A percentile compares a stretch with the other conserved stretches of the same genome.
phyloP scores from a whole-genome alignment of 805 yeast species.

The Yamadazyma paraphyllophila region DNA sequence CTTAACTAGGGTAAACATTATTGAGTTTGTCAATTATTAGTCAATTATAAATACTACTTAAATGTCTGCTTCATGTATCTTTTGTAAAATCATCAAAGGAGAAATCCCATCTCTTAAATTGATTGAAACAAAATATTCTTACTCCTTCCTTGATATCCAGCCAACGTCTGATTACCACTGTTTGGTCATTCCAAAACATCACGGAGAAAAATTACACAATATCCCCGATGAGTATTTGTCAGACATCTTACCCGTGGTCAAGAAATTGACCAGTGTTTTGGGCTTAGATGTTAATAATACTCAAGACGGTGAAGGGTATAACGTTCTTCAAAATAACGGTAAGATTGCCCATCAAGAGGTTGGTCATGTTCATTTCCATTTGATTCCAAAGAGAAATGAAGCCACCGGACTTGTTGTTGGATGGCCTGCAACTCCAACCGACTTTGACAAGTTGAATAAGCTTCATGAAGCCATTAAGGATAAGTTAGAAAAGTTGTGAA shows the following conservation, averaged over 20 bases:
- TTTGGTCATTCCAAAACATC: constrained; percentile 86
- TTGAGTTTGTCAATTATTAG: too few relatives aligned
- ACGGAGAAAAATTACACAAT: constrained; percentile 90
- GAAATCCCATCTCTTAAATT: constrained; percentile 93
- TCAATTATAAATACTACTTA: too few relatives aligned
- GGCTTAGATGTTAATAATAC: constrained; percentile 61
- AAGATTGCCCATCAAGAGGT: constrained; percentile 93
- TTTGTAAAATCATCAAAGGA: constrained; percentile 92
- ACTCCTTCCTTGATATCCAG: constrained; percentile 88
- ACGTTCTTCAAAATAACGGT: constrained; percentile 90
- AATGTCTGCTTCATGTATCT: constrained; percentile 57
- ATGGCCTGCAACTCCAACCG: constrained; percentile 89
- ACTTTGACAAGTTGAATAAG: constrained; percentile 67
- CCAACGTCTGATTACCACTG: constrained; percentile 91
- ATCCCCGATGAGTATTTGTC: constrained; percentile 87
- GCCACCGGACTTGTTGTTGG: constrained; percentile 81
- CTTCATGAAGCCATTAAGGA: constrained; percentile 57
- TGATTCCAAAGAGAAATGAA: constrained; percentile 81
- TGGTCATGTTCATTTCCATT: constrained; percentile 94
- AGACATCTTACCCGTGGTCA: constrained; percentile 85
- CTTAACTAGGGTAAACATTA: too few relatives aligned
- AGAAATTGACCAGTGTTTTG: constrained; percentile 75
- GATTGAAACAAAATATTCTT: constrained; percentile 77
- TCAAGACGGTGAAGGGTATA: constrained; percentile 72
- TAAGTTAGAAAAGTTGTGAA: constrained; percentile 17